Evolutionary conservation across 371 early-diverging fungal genomes (phyloP), one percentile per base, ranked within the genome.

Genomic region (Mycotypha africana): DNA sequence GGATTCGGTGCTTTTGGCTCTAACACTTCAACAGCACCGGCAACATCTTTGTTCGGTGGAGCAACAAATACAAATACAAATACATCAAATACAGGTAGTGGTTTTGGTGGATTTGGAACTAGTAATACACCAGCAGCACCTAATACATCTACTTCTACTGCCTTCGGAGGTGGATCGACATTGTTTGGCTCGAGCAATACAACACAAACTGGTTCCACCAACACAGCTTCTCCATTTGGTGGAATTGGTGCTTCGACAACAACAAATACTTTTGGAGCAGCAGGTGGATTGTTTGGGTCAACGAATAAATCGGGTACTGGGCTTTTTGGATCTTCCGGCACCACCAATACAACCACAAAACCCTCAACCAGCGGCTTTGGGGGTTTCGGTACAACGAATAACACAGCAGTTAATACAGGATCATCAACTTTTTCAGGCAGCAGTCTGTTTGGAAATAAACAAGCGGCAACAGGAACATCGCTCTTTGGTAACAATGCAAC

Each of bases 41-140:
- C 43, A 1, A 51, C 58, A 0, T 37, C 65, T 8, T 74, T 66
- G 24, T 65, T 70, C 34, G 59, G 51, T 24, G 51, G 32, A 9
- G 30, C 43, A 28, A 37, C 42, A 5, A 21, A 45, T 14, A 31
- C 58, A 2, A 14, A 47, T 31, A 52, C 47, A 2, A 24, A 39
- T 20, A 34, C 71, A 0, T 24, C 64, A n/a, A 34, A 51, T 14
- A 10, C 37, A 3, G 41, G 41, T 23, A 48, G 45, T 24, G 25
- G 25, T 26, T 44, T 43, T 28, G 45, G 51, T 26, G 28, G 42
- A 17, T 20, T 36, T 21, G 8, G 24, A 3, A 64, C 60, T 40
- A 58, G 60, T 3, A 17, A 25, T 5, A 44, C 42, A 1, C 21
- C 51, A 12, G 24, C 40, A 17, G 30, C 40, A 26, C n/a, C 35